phyloP scores from a whole-genome alignment of 441 rosid genomes.

The Gossypium trilobum region DNA sequence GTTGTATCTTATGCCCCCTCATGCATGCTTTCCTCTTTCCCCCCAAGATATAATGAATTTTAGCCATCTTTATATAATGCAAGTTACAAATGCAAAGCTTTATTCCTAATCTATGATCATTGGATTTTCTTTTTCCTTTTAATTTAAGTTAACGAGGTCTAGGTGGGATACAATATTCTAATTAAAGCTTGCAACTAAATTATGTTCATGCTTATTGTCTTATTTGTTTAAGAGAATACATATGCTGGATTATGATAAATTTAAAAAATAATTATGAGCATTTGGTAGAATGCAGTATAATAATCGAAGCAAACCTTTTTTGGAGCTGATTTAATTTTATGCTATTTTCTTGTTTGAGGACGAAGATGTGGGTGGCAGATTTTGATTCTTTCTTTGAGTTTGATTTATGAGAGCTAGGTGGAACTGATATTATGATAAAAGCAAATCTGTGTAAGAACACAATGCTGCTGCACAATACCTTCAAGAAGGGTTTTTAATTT shows the following conservation, averaged over 20 bases:
- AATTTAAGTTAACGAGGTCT: background rate
- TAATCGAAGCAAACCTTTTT: background rate
- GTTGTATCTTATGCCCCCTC: background rate
- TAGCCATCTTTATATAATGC: background rate
- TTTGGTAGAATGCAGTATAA: background rate
- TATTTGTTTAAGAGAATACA: background rate
- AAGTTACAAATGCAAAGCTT: background rate
- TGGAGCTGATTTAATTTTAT: background rate
- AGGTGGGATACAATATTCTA: background rate
- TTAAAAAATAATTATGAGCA: background rate
- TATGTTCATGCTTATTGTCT: background rate
- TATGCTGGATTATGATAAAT: background rate
- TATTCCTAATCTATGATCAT: background rate
- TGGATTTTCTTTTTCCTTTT: background rate
- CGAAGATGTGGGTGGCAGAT: background rate
- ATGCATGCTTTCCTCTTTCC: background rate
- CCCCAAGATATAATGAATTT: constrained; percentile 1
- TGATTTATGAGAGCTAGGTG: background rate
- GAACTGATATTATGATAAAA: background rate
- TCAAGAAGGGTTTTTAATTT: constrained; percentile 11
- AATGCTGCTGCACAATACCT: background rate
- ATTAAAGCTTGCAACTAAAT: background rate
- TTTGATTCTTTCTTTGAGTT: background rate
- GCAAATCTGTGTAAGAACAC: background rate
- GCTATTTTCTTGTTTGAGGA: background rate